Percentiles rank a stretch among this genome's conserved stretches.
Evolutionary conservation across 108 stramenopile genomes (phyloP).

Genomic region (Mediolabrus comicus): DNA sequence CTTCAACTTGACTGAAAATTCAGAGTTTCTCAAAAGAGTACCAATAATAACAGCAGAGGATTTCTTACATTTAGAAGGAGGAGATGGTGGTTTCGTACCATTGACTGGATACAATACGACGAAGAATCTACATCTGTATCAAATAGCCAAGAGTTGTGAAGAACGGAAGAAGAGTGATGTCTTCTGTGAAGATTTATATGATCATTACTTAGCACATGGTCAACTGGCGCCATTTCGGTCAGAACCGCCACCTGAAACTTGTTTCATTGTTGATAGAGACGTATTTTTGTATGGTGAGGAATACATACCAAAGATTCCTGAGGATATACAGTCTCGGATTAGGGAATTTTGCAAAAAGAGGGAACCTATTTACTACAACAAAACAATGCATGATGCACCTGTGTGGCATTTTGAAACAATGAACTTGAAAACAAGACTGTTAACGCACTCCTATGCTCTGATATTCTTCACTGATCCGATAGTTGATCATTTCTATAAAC

Average conservation of each 20-base stretch:
- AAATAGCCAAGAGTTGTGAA: constrained; percentile 22
- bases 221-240: constrained; percentile 10
- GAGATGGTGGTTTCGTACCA: constrained; percentile 30
- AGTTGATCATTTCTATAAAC: constrained; percentile 48
- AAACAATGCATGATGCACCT: constrained; percentile 42
- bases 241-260: constrained; percentile 27
- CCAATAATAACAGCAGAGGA: constrained; percentile 60
- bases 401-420: constrained; percentile 53
- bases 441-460: constrained; percentile 75
- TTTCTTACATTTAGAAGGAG: constrained; percentile 54
- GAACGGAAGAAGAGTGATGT: constrained; percentile 23
- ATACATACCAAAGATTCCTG: constrained; percentile 29
- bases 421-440: constrained; percentile 40
- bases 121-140: constrained; percentile 9
- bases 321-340: constrained; percentile 33
- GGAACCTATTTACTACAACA: constrained; percentile 45
- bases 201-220: constrained; percentile 36
- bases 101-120: constrained; percentile 26
- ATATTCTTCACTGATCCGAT: constrained; percentile 43
- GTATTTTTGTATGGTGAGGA: constrained; percentile 37
- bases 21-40: constrained; percentile 48
- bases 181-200: constrained; percentile 39
- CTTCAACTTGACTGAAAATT: constrained; percentile 36
- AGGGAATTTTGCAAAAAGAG: constrained; percentile 57
- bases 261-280: constrained; percentile 65